Percentiles rank a stretch among this genome's conserved stretches.
Conservation (phyloP, 108 stramenopile species). For the Nitzschia sp. region DNA sequence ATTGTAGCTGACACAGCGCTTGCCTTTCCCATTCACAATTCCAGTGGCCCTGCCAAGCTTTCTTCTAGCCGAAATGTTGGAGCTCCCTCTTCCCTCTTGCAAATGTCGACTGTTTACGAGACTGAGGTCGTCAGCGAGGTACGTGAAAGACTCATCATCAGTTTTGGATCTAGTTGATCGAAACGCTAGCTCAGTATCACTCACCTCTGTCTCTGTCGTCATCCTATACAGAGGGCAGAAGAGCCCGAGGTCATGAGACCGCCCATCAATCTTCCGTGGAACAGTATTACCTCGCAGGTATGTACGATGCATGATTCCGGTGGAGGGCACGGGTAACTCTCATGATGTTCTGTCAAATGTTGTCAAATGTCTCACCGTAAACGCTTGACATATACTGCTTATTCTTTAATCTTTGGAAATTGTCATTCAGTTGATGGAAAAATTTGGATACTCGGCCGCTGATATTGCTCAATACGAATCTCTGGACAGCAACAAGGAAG, state of each 20-base stretch:
- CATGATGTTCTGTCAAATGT: too few relatives aligned
- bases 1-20: too few relatives aligned
- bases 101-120: constrained; percentile 3
- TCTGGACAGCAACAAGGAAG: constrained; percentile 78
- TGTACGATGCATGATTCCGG: too few relatives aligned
- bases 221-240: neutral
- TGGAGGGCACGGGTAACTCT: too few relatives aligned
- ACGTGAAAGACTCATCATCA: too few relatives aligned
- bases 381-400: too few relatives aligned
- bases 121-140: neutral
- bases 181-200: too few relatives aligned
- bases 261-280: constrained; percentile 80
- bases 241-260: constrained; percentile 62
- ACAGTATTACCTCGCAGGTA: constrained; percentile 58
- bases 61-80: neutral
- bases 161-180: too few relatives aligned
- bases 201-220: neutral
- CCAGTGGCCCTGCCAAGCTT: neutral
- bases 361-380: too few relatives aligned
- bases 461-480: constrained; percentile 54
- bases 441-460: constrained; percentile 75
- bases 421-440: constrained; percentile 47
- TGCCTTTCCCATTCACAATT: too few relatives aligned
- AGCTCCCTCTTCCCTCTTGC: neutral
- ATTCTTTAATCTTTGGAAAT: neutral